Evolutionary conservation across 495 filamentous ascomycete species (phyloP), one percentile per base, ranked within the genome.

Genomic region (Hypoxylon subgilvum): DNA sequence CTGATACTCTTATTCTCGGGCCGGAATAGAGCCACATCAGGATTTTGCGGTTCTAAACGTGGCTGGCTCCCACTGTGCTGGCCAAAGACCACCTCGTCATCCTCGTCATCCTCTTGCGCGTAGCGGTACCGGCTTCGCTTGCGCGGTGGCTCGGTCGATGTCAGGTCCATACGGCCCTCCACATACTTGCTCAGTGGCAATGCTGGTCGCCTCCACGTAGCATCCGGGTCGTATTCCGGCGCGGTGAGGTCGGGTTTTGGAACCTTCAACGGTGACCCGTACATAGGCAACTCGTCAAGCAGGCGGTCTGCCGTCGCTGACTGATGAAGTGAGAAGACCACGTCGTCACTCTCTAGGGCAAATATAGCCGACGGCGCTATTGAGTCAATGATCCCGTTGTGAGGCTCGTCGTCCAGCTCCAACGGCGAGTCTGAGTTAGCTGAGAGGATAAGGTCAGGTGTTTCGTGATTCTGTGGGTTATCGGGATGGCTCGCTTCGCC

Each of bases 1-100:
- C 92, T 84, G 21, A 96, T 91, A 41, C 84, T 82, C 69, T 92
- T 95, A 76, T 93, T 94, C 51, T 96, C 91, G 0, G 91, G 88
- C 39, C 84, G 83, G 75, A 97, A 98, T 6, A 98, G 76, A 1
- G 92, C 92, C 55, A 96, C 89, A 49, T 88, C 81, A 2, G 81
- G 84, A 61, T 88, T 86, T 63, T 90, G 88, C 6, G 92, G 88
- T 3, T 89, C 75, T 17, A 79, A 61, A 16, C 70, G 70, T 16
- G 71, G 71, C 50, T 73, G 69, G 6, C 66, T 60, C 19, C 77
- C 78, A n/a, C 67, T 65, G 8, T 74, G 60, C 23, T 68, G 69
- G 5, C 73, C 78, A 61, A 81, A 79, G 23, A 80, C 66, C 17
- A 80, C 62, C 14, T 76, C 74, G 7, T 82, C 79, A 12, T 88